phyloP scores from a whole-genome alignment of 208 protist species.

The Acanthamoeba lenticulata region DNA sequence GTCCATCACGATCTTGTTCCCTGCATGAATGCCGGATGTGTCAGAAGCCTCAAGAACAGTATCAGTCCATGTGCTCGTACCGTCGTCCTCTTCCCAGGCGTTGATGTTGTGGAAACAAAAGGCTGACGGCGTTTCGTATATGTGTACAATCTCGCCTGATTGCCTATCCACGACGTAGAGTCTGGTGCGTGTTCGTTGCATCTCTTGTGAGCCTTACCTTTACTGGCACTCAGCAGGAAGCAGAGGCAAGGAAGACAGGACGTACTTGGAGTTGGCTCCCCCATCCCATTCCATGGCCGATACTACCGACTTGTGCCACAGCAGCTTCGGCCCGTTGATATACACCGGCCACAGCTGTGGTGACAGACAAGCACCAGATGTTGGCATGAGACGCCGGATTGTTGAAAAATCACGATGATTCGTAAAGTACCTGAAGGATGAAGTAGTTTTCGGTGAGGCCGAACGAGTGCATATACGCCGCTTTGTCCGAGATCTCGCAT shows the following conservation, averaged over 20 bases:
- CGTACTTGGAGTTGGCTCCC: background rate
- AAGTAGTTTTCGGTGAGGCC: background rate
- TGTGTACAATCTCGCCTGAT: background rate
- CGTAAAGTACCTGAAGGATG: background rate
- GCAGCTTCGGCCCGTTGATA: background rate
- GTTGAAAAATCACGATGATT: background rate
- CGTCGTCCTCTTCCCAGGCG: slow-evolving; percentile 5
- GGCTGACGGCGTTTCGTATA: background rate
- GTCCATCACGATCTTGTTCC: background rate
- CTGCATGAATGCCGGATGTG: background rate
- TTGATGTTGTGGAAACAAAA: slow-evolving; percentile 36
- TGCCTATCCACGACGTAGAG: background rate
- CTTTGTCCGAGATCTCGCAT: background rate
- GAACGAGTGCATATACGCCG: background rate
- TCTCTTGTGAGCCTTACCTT: too few species aligned
- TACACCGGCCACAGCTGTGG: background rate
- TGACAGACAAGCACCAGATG: background rate
- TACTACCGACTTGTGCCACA: background rate
- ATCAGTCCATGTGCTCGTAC: background rate
- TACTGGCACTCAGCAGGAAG: too few species aligned
- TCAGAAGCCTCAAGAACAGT: background rate
- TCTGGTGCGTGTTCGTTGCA: too few species aligned
- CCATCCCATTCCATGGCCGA: background rate
- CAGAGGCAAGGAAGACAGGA: background rate
- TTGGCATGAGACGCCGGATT: background rate